Percentiles rank a stretch among this genome's conserved stretches.
Evolutionary conservation across 139 green algal species (phyloP).

Genomic region (Closterium sp.): DNA sequence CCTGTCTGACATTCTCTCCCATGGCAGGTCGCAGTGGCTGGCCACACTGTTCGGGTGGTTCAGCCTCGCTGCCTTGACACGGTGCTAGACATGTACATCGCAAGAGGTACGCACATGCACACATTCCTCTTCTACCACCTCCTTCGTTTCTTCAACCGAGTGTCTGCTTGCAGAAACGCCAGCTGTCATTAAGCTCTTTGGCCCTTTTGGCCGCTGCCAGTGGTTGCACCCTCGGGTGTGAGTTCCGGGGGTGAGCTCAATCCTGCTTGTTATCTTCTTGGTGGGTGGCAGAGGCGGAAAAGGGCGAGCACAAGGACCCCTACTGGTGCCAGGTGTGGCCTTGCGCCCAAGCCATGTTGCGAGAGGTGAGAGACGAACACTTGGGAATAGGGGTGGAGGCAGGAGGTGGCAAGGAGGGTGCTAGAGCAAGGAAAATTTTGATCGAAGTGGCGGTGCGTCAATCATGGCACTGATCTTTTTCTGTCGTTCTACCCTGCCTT

Average conservation of each 20-base stretch:
- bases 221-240: not conserved
- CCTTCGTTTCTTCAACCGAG: not conserved
- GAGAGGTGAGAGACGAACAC: not conserved
- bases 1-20: not conserved
- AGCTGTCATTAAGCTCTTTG: not conserved
- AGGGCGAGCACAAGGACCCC: not conserved
- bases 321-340: not conserved
- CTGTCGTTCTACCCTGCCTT: not conserved
- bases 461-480: not conserved
- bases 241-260: not conserved
- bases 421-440: not conserved
- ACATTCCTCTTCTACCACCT: not conserved
- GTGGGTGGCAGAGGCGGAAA: not conserved
- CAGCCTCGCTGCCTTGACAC: not conserved
- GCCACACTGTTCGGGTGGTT: not conserved
- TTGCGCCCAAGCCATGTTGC: not conserved
- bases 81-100: not conserved
- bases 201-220: not conserved
- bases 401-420: not conserved
- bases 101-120: not conserved
- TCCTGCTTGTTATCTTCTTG: not conserved
- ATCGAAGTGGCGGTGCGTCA: not conserved
- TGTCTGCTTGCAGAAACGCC: not conserved
- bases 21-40: not conserved
- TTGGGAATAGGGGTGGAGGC: not conserved